Evolutionary conservation across 495 filamentous ascomycete species (phyloP).

Genomic region (Saxispiralis lemnorum): DNA sequence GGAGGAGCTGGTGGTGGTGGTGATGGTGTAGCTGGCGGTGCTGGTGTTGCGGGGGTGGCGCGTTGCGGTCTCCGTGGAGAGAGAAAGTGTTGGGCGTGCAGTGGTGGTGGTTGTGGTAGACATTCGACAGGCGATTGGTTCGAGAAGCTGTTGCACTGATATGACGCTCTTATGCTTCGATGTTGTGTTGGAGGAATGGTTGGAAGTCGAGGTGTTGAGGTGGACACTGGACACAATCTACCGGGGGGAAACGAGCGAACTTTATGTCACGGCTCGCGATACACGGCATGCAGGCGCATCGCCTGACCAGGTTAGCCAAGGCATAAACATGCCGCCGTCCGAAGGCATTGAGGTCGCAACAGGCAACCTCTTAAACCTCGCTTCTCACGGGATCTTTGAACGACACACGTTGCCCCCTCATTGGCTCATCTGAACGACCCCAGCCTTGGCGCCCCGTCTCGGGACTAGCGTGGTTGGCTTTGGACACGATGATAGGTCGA

Average conservation of each 20-base stretch:
- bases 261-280: not conserved
- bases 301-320: constrained; percentile 1
- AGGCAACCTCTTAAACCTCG: no score
- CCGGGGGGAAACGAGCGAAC: not conserved
- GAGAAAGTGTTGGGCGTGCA: not conserved
- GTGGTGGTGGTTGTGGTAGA: not conserved
- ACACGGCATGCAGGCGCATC: not conserved
- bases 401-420: no score
- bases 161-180: not conserved
- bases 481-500: no score
- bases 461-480: no score
- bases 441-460: no score
- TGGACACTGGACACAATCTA: not conserved
- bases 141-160: not conserved
- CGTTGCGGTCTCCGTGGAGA: no score
- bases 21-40: no score
- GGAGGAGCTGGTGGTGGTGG: no score
- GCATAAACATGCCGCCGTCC: constrained; percentile 1
- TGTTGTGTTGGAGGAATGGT: not conserved
- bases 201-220: not conserved
- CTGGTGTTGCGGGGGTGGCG: no score
- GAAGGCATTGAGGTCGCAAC: not conserved
- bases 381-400: no score
- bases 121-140: not conserved
- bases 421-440: no score